These are phyloP conservation scores for Naumovozyma baii DNA, from an alignment of 805 yeast species.

Conservation along the genomic window DNA sequence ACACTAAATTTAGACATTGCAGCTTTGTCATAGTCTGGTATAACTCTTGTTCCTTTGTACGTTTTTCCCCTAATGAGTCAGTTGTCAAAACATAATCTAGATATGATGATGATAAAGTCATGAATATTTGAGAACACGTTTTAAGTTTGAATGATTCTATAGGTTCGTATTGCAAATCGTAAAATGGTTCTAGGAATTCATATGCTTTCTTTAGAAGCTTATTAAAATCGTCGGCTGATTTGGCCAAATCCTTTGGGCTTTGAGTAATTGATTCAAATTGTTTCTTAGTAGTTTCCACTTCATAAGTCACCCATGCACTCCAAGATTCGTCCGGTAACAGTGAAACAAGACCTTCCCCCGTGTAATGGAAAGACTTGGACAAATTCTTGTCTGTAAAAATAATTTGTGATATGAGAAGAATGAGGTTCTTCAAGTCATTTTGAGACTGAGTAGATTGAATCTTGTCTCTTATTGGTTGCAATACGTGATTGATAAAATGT, in stretches of 20 bases:
- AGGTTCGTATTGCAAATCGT: constrained; percentile 13
- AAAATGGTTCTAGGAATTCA: constrained; percentile 32
- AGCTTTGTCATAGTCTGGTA: constrained; percentile 20
- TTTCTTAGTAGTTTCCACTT: constrained; percentile 35
- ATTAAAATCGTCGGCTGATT: constrained; percentile 33
- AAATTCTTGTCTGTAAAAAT: constrained; percentile 32
- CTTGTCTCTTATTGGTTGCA: constrained; percentile 38
- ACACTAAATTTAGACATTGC: constrained; percentile 13
- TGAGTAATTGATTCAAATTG: constrained; percentile 38
- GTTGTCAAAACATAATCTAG: constrained; percentile 15
- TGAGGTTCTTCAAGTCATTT: constrained; percentile 33
- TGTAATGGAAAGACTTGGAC: constrained; percentile 35
- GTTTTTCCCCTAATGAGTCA: constrained; percentile 14
- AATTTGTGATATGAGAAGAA: constrained; percentile 33
- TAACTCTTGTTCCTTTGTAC: constrained; percentile 19
- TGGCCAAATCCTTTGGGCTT: constrained; percentile 10
- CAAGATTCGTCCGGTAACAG: constrained; percentile 25
- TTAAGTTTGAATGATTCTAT: constrained; percentile 19
- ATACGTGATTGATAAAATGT: constrained; percentile 30
- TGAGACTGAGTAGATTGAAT: constrained; percentile 28
- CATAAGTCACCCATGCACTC: constrained; percentile 41
- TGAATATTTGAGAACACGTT: constrained; percentile 22
- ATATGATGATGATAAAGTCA: constrained; percentile 18
- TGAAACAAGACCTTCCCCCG: constrained; percentile 29
- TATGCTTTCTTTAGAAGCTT: constrained; percentile 38